Evolutionary conservation across 352 stramenopile genomes (phyloP), one percentile per base, ranked within the genome.

Genomic region (Plasmopara viticola): DNA sequence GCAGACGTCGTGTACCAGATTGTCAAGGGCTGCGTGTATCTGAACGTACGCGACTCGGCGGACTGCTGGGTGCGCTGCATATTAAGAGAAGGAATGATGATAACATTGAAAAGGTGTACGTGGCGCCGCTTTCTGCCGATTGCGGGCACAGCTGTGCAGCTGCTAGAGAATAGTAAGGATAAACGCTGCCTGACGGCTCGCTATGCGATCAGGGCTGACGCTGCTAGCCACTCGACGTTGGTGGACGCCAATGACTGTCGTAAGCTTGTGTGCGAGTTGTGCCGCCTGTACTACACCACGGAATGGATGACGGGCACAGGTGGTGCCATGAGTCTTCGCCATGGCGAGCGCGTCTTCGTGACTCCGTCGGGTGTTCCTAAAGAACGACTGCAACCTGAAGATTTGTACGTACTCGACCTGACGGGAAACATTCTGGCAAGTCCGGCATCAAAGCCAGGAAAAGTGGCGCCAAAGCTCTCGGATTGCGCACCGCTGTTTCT

Each of bases 351-450:
- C 37, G 88, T 98, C 44, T 98, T 96, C 79, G 96, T 98, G 68
- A 97, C 94, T 25, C 95, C 95, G 5, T 97, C 86, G 10, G 94
- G 94, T n/a, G 90, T 98, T 38, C 90, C 97, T 48, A 98, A 98
- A 65, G 95, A 98, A 71, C 90, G 95, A 51, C 95, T 98, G 51
- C 64, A 94, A 37, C 88, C 91, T 0, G 85, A 98, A 52, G 94
- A 98, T 53, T 69, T 98, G 6, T 98, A 97, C 68, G 78, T 97
- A 62, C 74, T 98, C 17, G 89, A 96, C 54, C 67, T 90, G 51
- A 76, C 95, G 44, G 74, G 80, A 28, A 67, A 71, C 39, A 68
- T 97, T 10, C 69, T 97, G 14, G 70, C 84, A 37, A 78, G 63
- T 14, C 79, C 82, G 0, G 50, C 58, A 47, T 51, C 59, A 1